Conservation (phyloP, 2,329 filamentous ascomycete genomes). For the Calonectria naviculata region DNA sequence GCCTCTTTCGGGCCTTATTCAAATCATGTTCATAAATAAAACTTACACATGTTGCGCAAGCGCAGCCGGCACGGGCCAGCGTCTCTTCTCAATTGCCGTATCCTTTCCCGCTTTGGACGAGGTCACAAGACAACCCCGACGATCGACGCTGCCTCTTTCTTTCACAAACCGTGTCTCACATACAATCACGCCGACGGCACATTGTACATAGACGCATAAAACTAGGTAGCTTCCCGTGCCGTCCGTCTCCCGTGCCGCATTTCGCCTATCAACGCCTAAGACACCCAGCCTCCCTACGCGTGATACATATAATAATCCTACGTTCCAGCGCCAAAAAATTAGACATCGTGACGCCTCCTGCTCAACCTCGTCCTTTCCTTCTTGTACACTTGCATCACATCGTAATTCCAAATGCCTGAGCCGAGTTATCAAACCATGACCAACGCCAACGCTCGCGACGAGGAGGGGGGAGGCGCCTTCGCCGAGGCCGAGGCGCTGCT, state of each 20-base stretch:
- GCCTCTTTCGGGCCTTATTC: neutral
- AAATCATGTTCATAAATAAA: neutral
- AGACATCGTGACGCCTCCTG: no score
- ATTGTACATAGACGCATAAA: neutral
- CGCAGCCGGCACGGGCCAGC: neutral
- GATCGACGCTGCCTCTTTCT: constrained; percentile 1
- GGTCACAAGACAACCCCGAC: neutral
- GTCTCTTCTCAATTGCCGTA: neutral
- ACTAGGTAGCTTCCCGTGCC: neutral
- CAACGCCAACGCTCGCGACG: constrained; percentile 29
- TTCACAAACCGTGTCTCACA: neutral
- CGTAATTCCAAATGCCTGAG: neutral
- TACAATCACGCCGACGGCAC: neutral
- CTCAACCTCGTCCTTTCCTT: neutral
- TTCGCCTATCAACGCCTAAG: neutral
- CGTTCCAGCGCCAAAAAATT: neutral
- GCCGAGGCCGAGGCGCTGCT: constrained; percentile 54
- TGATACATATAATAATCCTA: neutral
- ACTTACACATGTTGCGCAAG: neutral
- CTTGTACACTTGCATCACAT: neutral
- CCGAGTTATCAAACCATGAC: constrained; percentile 40
- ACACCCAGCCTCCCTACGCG: neutral
- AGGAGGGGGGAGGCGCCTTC: constrained; percentile 49
- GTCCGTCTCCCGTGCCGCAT: neutral
- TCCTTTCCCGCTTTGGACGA: neutral